A percentile compares a stretch with the other conserved stretches of the same genome.
Conservation (phyloP, 352 stramenopile species). For the Phytophthora aleatoria region DNA sequence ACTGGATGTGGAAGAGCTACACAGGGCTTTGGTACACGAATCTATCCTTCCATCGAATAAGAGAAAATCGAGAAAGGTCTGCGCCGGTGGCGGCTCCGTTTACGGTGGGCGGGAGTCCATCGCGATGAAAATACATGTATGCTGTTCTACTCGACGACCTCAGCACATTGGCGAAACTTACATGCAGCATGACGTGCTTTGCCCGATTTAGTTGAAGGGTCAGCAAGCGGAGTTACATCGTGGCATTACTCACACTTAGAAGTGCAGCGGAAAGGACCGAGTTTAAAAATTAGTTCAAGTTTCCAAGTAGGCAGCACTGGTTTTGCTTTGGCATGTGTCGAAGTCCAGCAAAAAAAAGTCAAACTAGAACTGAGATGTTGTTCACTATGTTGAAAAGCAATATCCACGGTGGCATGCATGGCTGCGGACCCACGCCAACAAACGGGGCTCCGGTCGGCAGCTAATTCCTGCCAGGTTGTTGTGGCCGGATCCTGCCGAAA, state of each 20-base stretch:
- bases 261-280: constrained; percentile 1
- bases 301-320: not conserved
- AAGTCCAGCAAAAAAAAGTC: constrained; percentile 10
- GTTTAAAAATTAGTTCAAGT: not conserved
- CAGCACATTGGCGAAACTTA: constrained; percentile 20
- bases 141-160: not conserved
- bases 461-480: constrained; percentile 1
- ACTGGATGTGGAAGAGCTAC: constrained; percentile 21
- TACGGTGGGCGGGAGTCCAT: constrained; percentile 9
- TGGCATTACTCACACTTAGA: constrained; percentile 12
- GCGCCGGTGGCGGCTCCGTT: not conserved
- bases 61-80: not conserved
- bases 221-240: constrained; percentile 10
- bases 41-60: constrained; percentile 12
- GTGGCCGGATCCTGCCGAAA: not conserved
- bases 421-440: constrained; percentile 6
- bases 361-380: constrained; percentile 24
- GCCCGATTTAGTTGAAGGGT: constrained; percentile 18
- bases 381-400: constrained; percentile 1
- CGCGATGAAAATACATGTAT: constrained; percentile 5
- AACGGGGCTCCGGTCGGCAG: constrained; percentile 1
- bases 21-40: not conserved
- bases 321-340: not conserved
- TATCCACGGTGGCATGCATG: not conserved
- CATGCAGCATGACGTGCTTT: constrained; percentile 9